These are phyloP conservation scores for Bombardia bombarda DNA, from an alignment of 495 filamentous ascomycete genomes.

Conservation along the genomic window DNA sequence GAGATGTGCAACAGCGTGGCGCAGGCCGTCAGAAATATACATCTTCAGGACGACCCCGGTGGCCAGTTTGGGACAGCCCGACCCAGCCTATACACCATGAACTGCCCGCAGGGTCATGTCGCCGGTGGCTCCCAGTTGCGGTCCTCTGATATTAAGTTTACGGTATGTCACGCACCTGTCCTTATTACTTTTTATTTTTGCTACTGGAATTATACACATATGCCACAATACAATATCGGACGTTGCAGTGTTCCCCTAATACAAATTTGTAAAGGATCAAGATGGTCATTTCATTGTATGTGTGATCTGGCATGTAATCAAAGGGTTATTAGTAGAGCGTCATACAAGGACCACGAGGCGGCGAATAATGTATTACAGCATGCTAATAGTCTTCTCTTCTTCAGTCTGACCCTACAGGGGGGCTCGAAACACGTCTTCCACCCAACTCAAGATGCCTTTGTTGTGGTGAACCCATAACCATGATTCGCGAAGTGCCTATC, in stretches of 20 bases:
- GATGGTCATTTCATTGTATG: no score
- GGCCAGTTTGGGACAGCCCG: constrained; percentile 13
- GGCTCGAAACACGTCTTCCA: neutral
- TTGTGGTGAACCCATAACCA: constrained; percentile 9
- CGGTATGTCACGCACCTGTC: neutral
- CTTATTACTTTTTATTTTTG: neutral
- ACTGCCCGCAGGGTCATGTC: constrained; percentile 23
- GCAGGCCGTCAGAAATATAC: constrained; percentile 20
- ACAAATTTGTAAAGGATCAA: neutral
- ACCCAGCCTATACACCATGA: constrained; percentile 24
- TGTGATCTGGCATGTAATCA: no score
- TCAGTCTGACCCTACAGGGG: neutral
- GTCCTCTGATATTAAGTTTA: constrained; percentile 8
- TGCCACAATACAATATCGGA: neutral
- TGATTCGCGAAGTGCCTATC: constrained; percentile 23
- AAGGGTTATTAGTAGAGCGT: no score
- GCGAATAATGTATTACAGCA: no score
- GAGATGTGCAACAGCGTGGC: constrained; percentile 25
- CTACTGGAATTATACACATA: neutral
- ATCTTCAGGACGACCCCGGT: constrained; percentile 23
- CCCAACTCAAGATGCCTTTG: neutral
- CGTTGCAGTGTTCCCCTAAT: neutral
- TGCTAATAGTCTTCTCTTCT: neutral
- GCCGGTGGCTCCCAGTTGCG: constrained; percentile 24
- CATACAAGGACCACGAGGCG: no score